Percentiles rank a stretch among this genome's conserved stretches.
These are phyloP conservation scores for Phlegmacium glaucopus DNA, from an alignment of 768 basidiomycete species.

Conservation along the genomic window DNA sequence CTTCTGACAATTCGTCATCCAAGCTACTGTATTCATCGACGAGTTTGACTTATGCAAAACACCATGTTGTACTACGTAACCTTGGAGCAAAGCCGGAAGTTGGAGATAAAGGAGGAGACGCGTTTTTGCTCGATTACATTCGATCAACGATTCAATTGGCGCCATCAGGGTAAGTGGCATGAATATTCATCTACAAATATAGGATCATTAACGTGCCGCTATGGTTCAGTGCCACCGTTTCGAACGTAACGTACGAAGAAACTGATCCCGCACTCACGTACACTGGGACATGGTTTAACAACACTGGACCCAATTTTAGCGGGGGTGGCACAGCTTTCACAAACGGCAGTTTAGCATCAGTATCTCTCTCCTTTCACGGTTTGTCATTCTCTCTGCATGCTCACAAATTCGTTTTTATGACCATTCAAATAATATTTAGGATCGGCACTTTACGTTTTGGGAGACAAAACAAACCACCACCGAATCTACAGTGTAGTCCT, in stretches of 20 bases:
- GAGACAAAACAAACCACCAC: conserved; percentile 50
- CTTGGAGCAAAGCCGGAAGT: conserved; percentile 28
- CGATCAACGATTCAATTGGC: conserved; percentile 40
- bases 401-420: neutral
- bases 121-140: conserved; percentile 41
- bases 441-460: conserved; percentile 42
- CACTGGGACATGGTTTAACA: conserved; percentile 38
- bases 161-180: conserved; percentile 34
- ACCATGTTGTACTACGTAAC: conserved; percentile 38
- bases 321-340: conserved; percentile 44
- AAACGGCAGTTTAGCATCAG: conserved; percentile 35
- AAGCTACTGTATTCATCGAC: conserved; percentile 30
- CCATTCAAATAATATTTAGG: conserved; percentile 20
- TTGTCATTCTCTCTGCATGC: neutral
- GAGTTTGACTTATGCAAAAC: conserved; percentile 35
- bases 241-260: conserved; percentile 41
- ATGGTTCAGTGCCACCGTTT: conserved; percentile 33
- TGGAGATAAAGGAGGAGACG: conserved; percentile 33
- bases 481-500: conserved; percentile 39
- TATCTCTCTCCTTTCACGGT: conserved; percentile 41
- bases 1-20: conserved; percentile 25
- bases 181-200: neutral
- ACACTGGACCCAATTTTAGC: conserved; percentile 40
- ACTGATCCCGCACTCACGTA: conserved; percentile 35
- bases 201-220: neutral